A percentile compares a stretch with the other conserved stretches of the same genome.
Evolutionary conservation across 192 early-diverging fungal species (phyloP).

Genomic region (Funneliformis geosporum): DNA sequence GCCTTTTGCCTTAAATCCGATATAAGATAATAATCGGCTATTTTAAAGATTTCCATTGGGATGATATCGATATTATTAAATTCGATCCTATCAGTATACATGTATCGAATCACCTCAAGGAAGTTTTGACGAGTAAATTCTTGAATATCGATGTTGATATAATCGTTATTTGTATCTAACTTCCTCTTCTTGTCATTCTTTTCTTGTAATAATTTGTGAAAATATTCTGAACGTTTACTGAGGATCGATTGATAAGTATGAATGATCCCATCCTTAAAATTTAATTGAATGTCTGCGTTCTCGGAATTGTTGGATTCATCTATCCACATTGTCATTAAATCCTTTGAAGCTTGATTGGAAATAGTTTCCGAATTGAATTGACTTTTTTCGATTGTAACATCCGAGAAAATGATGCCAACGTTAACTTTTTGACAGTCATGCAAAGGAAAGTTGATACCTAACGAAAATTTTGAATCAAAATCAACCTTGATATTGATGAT

Average conservation of each 20-base stretch:
- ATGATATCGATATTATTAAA: background rate
- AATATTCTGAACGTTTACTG: slow-evolving; percentile 29
- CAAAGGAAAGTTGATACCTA: background rate
- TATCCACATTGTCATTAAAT: background rate
- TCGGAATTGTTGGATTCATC: background rate
- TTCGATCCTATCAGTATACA: background rate
- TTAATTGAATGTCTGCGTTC: slow-evolving; percentile 14
- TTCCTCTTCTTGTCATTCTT: background rate
- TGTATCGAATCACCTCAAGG: background rate
- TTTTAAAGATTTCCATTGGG: background rate
- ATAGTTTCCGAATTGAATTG: background rate
- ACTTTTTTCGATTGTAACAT: background rate
- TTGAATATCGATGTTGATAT: background rate
- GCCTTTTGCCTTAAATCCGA: background rate
- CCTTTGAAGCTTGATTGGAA: background rate
- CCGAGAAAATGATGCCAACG: background rate
- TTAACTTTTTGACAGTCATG: background rate
- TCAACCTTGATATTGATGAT: background rate
- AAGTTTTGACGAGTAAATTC: background rate
- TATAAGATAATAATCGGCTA: slow-evolving; percentile 21
- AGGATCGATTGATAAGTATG: slow-evolving; percentile 13
- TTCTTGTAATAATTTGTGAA: slow-evolving; percentile 26
- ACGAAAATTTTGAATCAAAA: background rate
- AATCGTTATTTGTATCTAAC: background rate
- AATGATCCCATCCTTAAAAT: background rate